Conservation (phyloP, 2,329 filamentous ascomycete species). For the Byssoonygena ceratinophila region DNA sequence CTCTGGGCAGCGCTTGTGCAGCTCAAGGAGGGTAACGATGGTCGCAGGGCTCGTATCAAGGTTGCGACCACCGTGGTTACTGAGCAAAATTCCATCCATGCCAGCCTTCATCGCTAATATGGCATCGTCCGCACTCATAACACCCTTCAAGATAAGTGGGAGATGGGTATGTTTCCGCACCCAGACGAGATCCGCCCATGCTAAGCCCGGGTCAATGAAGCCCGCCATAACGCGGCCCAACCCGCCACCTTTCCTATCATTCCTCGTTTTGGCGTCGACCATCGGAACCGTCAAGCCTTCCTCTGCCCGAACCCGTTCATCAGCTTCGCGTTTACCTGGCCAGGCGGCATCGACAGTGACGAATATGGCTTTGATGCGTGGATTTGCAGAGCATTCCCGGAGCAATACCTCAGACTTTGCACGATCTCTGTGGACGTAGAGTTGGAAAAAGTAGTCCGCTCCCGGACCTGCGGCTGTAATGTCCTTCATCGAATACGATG, state of each 20-base stretch:
- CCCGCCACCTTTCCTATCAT: slow-evolving; percentile 46
- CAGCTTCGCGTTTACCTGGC: slow-evolving; percentile 46
- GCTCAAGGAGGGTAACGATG: slow-evolving; percentile 44
- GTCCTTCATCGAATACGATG: slow-evolving; percentile 48
- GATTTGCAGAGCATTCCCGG: slow-evolving; percentile 31
- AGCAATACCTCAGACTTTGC: slow-evolving; percentile 41
- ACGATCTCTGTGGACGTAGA: slow-evolving; percentile 46
- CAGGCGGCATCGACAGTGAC: slow-evolving; percentile 49
- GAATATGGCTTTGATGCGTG: slow-evolving; percentile 39
- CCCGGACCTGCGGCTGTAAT: slow-evolving; percentile 38
- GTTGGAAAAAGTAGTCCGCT: slow-evolving; percentile 44
- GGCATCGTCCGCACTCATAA: slow-evolving; percentile 49
- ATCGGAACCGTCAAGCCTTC: slow-evolving; percentile 35
- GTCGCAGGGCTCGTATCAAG: slow-evolving; percentile 43
- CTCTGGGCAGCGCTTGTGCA: slow-evolving; percentile 42
- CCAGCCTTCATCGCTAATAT: slow-evolving; percentile 41
- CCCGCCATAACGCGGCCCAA: slow-evolving; percentile 44
- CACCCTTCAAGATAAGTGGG: slow-evolving; percentile 48
- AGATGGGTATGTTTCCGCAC: slow-evolving; percentile 39
- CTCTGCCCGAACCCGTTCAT: slow-evolving; percentile 44
- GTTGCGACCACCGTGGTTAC: slow-evolving; percentile 50
- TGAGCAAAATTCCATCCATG: slow-evolving; percentile 46
- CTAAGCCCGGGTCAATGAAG: slow-evolving; percentile 44
- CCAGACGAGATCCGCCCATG: slow-evolving; percentile 47
- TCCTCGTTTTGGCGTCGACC: slow-evolving; percentile 37